phyloP scores from a whole-genome alignment of 331 rosid genomes.

The Acacia concinna region DNA sequence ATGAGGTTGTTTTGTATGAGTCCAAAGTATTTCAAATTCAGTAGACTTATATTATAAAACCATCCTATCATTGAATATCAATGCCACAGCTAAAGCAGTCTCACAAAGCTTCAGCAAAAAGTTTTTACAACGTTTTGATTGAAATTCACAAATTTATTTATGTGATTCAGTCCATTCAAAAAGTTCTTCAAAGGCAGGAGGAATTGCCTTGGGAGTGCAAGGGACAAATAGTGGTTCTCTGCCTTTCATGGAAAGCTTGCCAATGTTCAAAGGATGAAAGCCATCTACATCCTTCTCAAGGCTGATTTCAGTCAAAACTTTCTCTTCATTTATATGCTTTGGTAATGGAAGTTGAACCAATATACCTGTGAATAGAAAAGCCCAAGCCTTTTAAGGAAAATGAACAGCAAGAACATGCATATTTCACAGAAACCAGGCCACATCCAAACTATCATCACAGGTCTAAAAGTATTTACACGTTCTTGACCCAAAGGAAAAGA shows the following conservation, averaged over 20 bases:
- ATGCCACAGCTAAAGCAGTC: constrained; percentile 20
- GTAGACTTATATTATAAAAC: constrained; percentile 1
- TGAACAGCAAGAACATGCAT: not conserved
- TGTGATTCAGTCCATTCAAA: constrained; percentile 5
- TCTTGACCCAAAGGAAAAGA: not conserved
- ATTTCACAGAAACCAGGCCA: not conserved
- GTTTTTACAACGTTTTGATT: not conserved
- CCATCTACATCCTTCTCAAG: constrained; percentile 93
- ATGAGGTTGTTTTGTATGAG: not conserved
- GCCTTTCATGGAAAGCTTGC: constrained; percentile 95
- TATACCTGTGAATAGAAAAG: constrained; percentile 57
- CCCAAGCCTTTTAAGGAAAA: constrained; percentile 7
- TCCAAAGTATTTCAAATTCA: constrained; percentile 1
- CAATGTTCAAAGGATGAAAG: constrained; percentile 90
- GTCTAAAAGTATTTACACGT: not conserved
- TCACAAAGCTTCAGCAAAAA: not conserved
- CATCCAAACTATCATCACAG: not conserved
- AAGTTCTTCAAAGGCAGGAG: constrained; percentile 7
- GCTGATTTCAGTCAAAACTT: constrained; percentile 74
- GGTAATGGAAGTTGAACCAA: constrained; percentile 95
- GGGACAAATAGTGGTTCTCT: constrained; percentile 85
- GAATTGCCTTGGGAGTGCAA: constrained; percentile 84
- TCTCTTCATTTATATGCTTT: constrained; percentile 83
- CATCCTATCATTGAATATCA: not conserved
- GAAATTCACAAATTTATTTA: constrained; percentile 1